Evolutionary conservation across 495 filamentous ascomycete genomes (phyloP), one percentile per base, ranked within the genome.

Genomic region (Aspergillus incahuasiensis): DNA sequence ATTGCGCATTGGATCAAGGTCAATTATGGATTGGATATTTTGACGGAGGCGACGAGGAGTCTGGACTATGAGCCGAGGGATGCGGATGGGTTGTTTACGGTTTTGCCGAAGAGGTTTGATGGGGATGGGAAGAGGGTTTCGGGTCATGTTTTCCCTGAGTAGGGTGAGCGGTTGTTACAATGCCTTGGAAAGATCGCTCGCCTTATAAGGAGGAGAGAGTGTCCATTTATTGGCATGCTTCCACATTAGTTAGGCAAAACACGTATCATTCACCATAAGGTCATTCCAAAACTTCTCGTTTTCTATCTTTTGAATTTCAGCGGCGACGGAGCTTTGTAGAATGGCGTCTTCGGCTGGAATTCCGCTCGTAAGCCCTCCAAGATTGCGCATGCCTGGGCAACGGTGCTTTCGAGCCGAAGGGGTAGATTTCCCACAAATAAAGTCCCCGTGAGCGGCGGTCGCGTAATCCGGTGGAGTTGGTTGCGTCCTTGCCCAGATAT

Each of bases 1-100:
- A n/a, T 54, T 21, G 39, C 51, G 39, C 51, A 54, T 35, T 54
- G 51, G 51, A 12, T 54, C 6, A 54, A 54, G 24, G 51, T 45
- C 40, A 44, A 15, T n/a, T 54, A 20, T 19, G 51, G 51, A 16
- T 15, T 54, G 25, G 51, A 54, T 5, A 40, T 54, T 0, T 40
- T 54, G 5, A n/a, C 9, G 4, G n/a, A 43, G 25, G 51, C 39
- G 0, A 19, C 32, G 15, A 22, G 43, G 24, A 9, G 12, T 12
- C 7, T 54, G 11, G 51, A 54, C 21, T 54, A 20, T 22, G 51
- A 54, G 51, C 51, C 51, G 6, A 32, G 51, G 24, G 51, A 45
- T 21, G 6, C 12, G 5, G 28, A 54, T 9, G 51, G 51, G 7
- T 24, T 54, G 7, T 54, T 54, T 44, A 54, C 22, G 20, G 51